Percentiles rank a stretch among this genome's conserved stretches.
phyloP scores from a whole-genome alignment of 2,329 filamentous ascomycete species.

The Harringtonia lauricola region DNA sequence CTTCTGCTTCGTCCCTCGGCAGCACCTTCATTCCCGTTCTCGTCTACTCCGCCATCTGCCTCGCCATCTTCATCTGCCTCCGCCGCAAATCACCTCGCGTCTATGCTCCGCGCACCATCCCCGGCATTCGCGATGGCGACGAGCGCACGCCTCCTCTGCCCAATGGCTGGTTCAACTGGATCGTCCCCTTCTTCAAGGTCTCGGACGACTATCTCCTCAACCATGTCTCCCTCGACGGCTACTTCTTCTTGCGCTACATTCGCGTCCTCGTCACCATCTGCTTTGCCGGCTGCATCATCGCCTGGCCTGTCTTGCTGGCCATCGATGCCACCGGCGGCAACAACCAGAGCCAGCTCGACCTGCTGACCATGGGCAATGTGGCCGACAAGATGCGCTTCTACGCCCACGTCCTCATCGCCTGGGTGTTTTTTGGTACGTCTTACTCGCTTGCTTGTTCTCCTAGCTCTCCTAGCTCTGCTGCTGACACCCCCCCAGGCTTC shows the following conservation, averaged over 20 bases:
- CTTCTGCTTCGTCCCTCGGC: slow-evolving; percentile 29
- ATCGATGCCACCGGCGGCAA: slow-evolving; percentile 74
- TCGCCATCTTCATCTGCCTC: slow-evolving; percentile 39
- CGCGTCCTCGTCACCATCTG: slow-evolving; percentile 67
- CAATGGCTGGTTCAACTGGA: slow-evolving; percentile 50
- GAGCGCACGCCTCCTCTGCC: slow-evolving; percentile 46
- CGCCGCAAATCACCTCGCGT: slow-evolving; percentile 38
- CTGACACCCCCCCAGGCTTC: slow-evolving; percentile 39
- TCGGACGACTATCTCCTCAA: slow-evolving; percentile 71
- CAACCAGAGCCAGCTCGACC: slow-evolving; percentile 50
- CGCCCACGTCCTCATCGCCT: slow-evolving; percentile 71
- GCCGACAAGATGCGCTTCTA: slow-evolving; percentile 57
- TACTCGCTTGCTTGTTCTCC: not conserved
- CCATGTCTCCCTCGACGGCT: slow-evolving; percentile 81
- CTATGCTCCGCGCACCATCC: slow-evolving; percentile 43
- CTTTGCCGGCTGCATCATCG: slow-evolving; percentile 68
- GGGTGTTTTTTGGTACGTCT: slow-evolving; percentile 56
- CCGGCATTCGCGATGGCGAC: slow-evolving; percentile 35
- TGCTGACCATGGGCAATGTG: slow-evolving; percentile 44
- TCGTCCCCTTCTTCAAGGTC: slow-evolving; percentile 48
- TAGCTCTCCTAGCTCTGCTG: not conserved
- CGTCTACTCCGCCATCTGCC: slow-evolving; percentile 33
- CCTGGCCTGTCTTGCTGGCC: slow-evolving; percentile 76
- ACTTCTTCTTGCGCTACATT: slow-evolving; percentile 77
- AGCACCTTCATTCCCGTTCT: slow-evolving; percentile 43